Evolutionary conservation across 2,329 filamentous ascomycete genomes (phyloP).

Genomic region (Diaporthe ilicicola): DNA sequence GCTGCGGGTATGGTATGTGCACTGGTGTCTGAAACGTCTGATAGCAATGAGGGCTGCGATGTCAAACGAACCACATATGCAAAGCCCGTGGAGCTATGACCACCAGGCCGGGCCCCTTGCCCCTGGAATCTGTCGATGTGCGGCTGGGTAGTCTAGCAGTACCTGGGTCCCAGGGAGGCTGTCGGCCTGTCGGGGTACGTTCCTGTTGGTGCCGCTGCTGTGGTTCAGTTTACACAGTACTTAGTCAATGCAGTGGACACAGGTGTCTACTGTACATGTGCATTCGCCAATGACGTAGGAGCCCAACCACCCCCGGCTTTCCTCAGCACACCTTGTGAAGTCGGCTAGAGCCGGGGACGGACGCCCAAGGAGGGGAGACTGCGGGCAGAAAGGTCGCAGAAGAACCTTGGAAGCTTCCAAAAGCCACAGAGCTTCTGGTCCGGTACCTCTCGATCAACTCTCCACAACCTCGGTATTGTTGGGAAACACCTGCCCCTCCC

Average conservation of each 20-base stretch:
- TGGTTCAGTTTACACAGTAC: background rate
- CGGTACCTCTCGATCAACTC: background rate
- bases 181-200: background rate
- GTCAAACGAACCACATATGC: background rate
- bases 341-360: background rate
- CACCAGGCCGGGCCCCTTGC: conserved; percentile 2
- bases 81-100: conserved; percentile 1
- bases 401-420: background rate
- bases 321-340: background rate
- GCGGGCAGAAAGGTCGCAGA: background rate
- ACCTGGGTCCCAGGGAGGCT: too few species aligned
- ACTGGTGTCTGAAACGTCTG: conserved; percentile 20
- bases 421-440: background rate
- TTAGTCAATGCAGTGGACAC: too few species aligned
- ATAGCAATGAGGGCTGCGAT: background rate
- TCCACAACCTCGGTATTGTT: too few species aligned
- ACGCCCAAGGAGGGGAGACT: background rate
- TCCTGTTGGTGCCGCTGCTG: background rate
- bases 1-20: background rate
- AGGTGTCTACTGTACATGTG: too few species aligned
- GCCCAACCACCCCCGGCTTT: background rate
- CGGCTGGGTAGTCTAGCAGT: background rate
- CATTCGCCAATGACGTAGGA: conserved; percentile 10
- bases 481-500: background rate
- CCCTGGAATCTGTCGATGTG: background rate